Evolutionary conservation across 1,284 basidiomycete species (phyloP), one percentile per base, ranked within the genome.

Genomic region (Leccinum fallax): DNA sequence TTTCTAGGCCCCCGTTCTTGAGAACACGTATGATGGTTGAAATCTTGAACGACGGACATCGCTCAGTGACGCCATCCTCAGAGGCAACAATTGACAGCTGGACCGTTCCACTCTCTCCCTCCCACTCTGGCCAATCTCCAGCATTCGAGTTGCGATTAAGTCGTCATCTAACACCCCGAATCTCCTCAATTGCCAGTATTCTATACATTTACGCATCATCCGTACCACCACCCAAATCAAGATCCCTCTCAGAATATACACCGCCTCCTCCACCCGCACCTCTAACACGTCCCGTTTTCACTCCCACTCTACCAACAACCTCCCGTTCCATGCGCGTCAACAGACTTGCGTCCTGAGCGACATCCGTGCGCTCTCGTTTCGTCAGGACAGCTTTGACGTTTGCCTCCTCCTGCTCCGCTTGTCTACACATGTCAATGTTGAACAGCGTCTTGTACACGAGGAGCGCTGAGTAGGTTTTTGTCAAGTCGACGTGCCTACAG

Each of bases 401-500:
- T 1, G 83, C 78, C 55, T 85, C 84, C 64, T 90, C 88, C 61
- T 85, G 76, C 73, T 97, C 94, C 9, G 85, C 83, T 63, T 84
- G 82, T 61, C 87, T 82, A 48, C 94, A 84, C 68, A 84, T 81
- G 11, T 85, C 79, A 61, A 97, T 87, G 72, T 97, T 97, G 70
- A 85, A 93, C 59, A 96, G 71, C 0, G 90, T 93, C 77, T 96
- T 96, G 82, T 95, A 95, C 34, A 85, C 83, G 11, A 96, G 79
- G 19, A 97, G 80, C n/a, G 87, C 83, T 7, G 88, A 85, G 70
- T 92, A 93, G 7, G 92, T 91, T 71, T 94, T 93, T 40, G 84
- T 80, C 7, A 92, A 81, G 76, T 97, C 94, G 58, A 97, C 92
- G 72, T 90, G 87, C 90, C 90, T 92, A 46, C 32, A 52, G 57